A percentile compares a stretch with the other conserved stretches of the same genome.
These are phyloP conservation scores for Ophiobolus disseminans DNA, from an alignment of 2,329 filamentous ascomycete species.

Conservation along the genomic window DNA sequence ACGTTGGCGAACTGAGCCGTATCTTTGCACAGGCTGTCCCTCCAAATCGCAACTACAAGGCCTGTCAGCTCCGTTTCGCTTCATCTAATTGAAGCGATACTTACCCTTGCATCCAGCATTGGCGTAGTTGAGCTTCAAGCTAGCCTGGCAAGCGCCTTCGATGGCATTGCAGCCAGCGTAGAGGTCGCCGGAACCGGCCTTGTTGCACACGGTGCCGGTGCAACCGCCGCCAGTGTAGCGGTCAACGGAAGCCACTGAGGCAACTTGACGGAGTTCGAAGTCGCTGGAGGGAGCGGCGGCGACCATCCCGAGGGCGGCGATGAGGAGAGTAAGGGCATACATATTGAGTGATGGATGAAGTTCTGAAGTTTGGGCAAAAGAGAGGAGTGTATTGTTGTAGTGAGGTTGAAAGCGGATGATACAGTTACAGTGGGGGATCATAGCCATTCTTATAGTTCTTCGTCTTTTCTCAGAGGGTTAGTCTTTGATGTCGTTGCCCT, in stretches of 20 bases:
- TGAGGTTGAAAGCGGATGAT: no score
- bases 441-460: no score
- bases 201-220: slow-evolving; percentile 21
- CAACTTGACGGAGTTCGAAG: slow-evolving; percentile 10
- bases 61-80: background rate
- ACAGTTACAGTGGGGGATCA: no score
- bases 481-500: background rate
- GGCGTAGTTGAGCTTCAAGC: slow-evolving; percentile 17
- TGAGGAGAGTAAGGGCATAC: slow-evolving; percentile 11
- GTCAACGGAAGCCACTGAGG: slow-evolving; percentile 18
- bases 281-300: slow-evolving; percentile 9
- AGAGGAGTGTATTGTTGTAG: background rate
- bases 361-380: background rate
- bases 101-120: slow-evolving; percentile 20
- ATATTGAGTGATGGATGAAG: slow-evolving; percentile 4
- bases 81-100: background rate
- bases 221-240: slow-evolving; percentile 17
- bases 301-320: slow-evolving; percentile 10
- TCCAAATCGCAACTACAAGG: slow-evolving; percentile 16
- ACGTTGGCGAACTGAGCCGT: slow-evolving; percentile 10
- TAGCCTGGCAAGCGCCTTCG: slow-evolving; percentile 12
- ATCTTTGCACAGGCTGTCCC: slow-evolving; percentile 7
- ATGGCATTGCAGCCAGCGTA: slow-evolving; percentile 18
- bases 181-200: slow-evolving; percentile 19
- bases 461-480: background rate